A percentile compares a stretch with the other conserved stretches of the same genome.
Evolutionary conservation across 1,284 basidiomycete species (phyloP).

Genomic region (Microbotryum scabiosae): DNA sequence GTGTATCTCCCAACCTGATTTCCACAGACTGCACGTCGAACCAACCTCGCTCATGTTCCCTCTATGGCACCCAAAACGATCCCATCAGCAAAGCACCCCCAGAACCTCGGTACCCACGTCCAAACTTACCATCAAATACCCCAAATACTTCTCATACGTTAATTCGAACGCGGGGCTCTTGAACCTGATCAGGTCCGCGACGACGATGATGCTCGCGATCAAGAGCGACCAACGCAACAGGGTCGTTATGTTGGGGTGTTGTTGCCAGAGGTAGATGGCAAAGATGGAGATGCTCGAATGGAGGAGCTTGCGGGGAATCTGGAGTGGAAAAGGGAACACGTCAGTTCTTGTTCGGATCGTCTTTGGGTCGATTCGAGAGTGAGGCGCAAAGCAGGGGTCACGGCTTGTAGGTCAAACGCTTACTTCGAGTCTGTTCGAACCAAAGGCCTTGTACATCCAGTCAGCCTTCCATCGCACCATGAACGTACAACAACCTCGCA

Average conservation of each 20-base stretch:
- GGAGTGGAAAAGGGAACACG: background rate
- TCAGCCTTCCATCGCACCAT: too few relatives aligned
- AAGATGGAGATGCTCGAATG: constrained; percentile 88
- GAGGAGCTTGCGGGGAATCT: constrained; percentile 82
- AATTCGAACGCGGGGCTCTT: constrained; percentile 59
- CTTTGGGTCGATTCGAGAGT: background rate
- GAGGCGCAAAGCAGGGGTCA: background rate
- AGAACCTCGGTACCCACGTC: constrained; percentile 48
- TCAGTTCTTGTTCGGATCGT: background rate
- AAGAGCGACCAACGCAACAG: constrained; percentile 58
- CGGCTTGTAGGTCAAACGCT: background rate
- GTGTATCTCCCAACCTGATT: too few relatives aligned
- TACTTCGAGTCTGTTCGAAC: background rate
- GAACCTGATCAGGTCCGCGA: constrained; percentile 71
- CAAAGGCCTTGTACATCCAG: too few relatives aligned
- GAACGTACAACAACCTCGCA: background rate
- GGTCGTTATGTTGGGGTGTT: constrained; percentile 42
- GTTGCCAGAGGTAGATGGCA: constrained; percentile 61
- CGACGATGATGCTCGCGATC: constrained; percentile 57
- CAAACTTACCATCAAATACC: constrained; percentile 79
- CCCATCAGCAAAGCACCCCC: background rate
- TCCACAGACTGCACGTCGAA: constrained; percentile 29
- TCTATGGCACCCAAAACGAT: constrained; percentile 47
- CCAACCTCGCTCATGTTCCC: constrained; percentile 24
- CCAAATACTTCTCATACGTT: constrained; percentile 66